Evolutionary conservation across 2,329 filamentous ascomycete genomes (phyloP).

Genomic region (Paraphoma sp.): DNA sequence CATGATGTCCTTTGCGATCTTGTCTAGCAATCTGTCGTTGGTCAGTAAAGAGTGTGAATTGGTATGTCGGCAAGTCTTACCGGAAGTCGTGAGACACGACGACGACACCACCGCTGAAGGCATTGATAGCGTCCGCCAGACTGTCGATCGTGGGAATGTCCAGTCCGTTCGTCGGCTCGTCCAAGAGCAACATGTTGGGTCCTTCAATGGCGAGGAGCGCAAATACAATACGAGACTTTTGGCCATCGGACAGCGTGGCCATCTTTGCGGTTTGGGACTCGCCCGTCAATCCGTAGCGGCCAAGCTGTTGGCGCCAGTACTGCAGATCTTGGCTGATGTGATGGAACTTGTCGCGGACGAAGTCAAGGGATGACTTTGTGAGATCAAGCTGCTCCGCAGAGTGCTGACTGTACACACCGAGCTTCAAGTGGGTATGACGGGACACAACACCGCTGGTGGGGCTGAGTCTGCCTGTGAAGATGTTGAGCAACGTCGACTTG

Average conservation of each 20-base stretch:
- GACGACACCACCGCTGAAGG: slow-evolving; percentile 93
- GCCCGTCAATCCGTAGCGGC: slow-evolving; percentile 90
- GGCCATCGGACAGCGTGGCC: slow-evolving; percentile 96
- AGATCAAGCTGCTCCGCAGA: slow-evolving; percentile 97
- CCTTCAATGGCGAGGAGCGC: slow-evolving; percentile 92
- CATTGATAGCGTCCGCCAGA: slow-evolving; percentile 96
- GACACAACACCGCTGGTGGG: slow-evolving; percentile 82
- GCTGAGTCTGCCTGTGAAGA: slow-evolving; percentile 95
- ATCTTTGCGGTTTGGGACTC: slow-evolving; percentile 96
- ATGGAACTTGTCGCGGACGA: slow-evolving; percentile 93
- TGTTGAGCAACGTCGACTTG: slow-evolving; percentile 92
- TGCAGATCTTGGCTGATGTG: slow-evolving; percentile 95
- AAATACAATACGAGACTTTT: slow-evolving; percentile 98
- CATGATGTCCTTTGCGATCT: slow-evolving; percentile 99
- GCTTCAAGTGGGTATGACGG: slow-evolving; percentile 97
- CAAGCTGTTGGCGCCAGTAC: slow-evolving; percentile 98
- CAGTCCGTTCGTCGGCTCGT: slow-evolving; percentile 99
- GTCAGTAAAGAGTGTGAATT: slow-evolving; percentile 41
- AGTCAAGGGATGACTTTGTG: slow-evolving; percentile 96
- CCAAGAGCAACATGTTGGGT: slow-evolving; percentile 96
- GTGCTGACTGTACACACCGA: slow-evolving; percentile 98
- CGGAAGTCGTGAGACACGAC: slow-evolving; percentile 99
- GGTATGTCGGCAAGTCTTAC: slow-evolving; percentile 60
- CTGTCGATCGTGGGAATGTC: slow-evolving; percentile 99
- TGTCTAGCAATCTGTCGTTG: slow-evolving; percentile 83